A percentile compares a stretch with the other conserved stretches of the same genome.
These are phyloP conservation scores for Cucurbita ficifolia DNA, from an alignment of 306 rosid species.

Conservation along the genomic window DNA sequence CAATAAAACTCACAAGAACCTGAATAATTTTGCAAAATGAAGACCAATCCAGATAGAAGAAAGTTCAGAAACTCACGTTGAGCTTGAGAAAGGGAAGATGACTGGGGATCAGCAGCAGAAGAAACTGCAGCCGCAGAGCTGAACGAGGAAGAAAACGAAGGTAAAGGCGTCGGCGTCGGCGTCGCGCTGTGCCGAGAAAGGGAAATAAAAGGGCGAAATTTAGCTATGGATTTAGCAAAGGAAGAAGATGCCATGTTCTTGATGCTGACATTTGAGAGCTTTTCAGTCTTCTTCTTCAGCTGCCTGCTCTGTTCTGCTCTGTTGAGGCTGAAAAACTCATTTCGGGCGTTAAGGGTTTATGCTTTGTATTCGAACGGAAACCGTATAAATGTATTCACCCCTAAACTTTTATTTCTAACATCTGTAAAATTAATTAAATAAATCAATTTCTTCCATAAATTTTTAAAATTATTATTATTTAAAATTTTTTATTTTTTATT, in stretches of 20 bases:
- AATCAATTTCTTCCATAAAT: too few species aligned
- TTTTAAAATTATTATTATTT: too few species aligned
- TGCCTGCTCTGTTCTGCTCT: background rate
- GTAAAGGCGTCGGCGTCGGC: background rate
- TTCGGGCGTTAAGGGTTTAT: constrained; percentile 24
- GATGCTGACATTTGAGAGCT: constrained; percentile 6
- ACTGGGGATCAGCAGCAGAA: constrained; percentile 20
- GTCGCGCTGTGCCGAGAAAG: background rate
- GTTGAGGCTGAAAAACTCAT: background rate
- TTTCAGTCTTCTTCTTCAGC: background rate
- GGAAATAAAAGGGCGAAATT: constrained; percentile 19
- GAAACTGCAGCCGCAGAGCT: constrained; percentile 30
- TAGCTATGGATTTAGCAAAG: constrained; percentile 25
- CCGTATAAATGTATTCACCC: too few species aligned
- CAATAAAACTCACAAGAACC: background rate
- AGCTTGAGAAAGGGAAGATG: constrained; percentile 32
- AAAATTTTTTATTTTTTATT: too few species aligned
- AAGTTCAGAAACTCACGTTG: constrained; percentile 20
- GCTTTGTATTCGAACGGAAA: background rate
- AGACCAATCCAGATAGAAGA: constrained; percentile 4
- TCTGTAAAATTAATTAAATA: too few species aligned
- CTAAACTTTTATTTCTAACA: too few species aligned
- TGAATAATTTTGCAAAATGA: background rate
- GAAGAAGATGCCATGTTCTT: constrained; percentile 27
- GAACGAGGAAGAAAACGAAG: constrained; percentile 13